Evolutionary conservation across 2,329 filamentous ascomycete species (phyloP).

Genomic region (Penicillium paneum): DNA sequence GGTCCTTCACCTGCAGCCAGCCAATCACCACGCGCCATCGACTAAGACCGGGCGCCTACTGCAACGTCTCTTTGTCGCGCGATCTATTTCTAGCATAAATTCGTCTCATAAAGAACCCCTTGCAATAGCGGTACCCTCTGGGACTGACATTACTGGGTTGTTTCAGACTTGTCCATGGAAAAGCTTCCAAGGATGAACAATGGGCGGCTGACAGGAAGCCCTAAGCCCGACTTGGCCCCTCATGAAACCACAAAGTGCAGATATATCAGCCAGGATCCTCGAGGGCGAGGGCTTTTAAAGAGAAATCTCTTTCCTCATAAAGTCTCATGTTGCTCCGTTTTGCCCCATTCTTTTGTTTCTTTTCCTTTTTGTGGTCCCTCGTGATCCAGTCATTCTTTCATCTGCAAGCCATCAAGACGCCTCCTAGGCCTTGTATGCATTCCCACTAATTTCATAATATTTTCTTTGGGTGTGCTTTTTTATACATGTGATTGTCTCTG

Average conservation of each 20-base stretch:
- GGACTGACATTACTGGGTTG: neutral
- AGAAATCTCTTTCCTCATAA: neutral
- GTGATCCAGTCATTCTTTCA: constrained; percentile 6
- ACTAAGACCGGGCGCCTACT: constrained; percentile 11
- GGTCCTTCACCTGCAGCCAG: neutral
- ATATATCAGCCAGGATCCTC: constrained; percentile 5
- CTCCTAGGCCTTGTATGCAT: neutral
- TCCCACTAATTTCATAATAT: neutral
- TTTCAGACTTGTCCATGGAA: neutral
- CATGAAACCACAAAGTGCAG: neutral
- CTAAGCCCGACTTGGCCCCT: neutral
- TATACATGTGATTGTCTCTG: neutral
- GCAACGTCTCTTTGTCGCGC: constrained; percentile 10
- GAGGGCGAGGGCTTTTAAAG: neutral
- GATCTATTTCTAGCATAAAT: constrained; percentile 11
- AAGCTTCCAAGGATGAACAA: neutral
- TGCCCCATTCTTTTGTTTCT: constrained; percentile 6
- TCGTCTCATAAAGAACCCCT: constrained; percentile 14
- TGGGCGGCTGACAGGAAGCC: constrained; percentile 2
- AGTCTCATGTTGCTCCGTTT: constrained; percentile 6
- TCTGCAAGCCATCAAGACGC: constrained; percentile 6
- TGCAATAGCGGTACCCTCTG: neutral
- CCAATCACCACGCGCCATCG: constrained; percentile 10
- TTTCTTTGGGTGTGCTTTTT: neutral
- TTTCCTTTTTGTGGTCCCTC: neutral